Evolutionary conservation across 1,284 basidiomycete genomes (phyloP), one percentile per base, ranked within the genome.

Genomic region (Trametes sp.): DNA sequence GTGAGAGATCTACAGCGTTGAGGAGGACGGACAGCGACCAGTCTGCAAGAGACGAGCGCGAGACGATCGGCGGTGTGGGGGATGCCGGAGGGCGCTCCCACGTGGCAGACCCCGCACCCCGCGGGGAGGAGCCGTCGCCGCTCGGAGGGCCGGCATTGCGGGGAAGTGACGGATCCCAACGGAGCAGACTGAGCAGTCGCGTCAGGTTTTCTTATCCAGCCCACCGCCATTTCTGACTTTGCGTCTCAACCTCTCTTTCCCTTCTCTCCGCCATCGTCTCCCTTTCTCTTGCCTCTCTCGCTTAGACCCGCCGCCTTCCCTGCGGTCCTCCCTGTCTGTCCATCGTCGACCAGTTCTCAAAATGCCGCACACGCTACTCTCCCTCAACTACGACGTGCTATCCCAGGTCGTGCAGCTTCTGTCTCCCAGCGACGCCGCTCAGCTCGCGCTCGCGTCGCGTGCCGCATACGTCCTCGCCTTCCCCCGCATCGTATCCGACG

Each of bases 311-410:
- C 24, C 35, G 6, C 19, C 24, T 41, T 24, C 24, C 23, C 29
- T n/a, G 31, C 28, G 21, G 33, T 28, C 36, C 49, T 16, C 26
- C 11, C 46, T 16, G 41, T 2, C 5, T 16, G 4, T 13, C 41
- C 19, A 26, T 46, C 36, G 48, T 36, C 13, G 35, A 19, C 28
- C 35, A 16, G 35, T 14, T 24, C 33, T 24, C 49, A 50, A n/a
- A 3, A 67, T 67, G 65, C 41, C 62, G 26, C 57, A 63, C 54
- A 61, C 63, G 0, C 59, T 69, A 21, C 62, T 69, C 35, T 21
- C 53, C 28, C 66, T 69, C 59, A 67, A 67, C 49, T 66, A 66
- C 61, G 68, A 69, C 53, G 64, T 69, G 19, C 66, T 69, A 51
- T 52, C 59, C 10, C 50, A 54, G 29, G 57, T 69, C 36, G 64